Base-by-base conservation (phyloP, 768 basidiomycete species). In the Austroboletus festivus region DNA sequence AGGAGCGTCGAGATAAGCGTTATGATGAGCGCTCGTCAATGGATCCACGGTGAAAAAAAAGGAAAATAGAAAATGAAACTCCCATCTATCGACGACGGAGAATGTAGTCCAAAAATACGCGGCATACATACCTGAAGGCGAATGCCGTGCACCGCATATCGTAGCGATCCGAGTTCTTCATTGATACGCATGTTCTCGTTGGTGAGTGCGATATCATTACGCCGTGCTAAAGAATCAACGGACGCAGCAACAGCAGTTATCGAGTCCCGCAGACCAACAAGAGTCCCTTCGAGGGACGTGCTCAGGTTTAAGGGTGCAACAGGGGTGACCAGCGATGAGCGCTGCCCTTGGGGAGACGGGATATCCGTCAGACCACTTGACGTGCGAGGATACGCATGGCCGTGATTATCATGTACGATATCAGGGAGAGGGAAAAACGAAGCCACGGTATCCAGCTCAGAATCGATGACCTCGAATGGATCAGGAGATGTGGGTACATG, bases 121-220 rank as follows among this genome's bases (percentile, higher is more conserved):
- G 28, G 2, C 21, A 21, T 47, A 67, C 77, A 12, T 47, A 88
- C 83, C 79, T 90, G 89, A 75, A 91, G 85, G 46, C 89, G 74
- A 39, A 92, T 64, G 2, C 88, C 89, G 53, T 90, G 85, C 37
- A 90, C 72, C 43, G 75, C 80, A 20, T 78, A 84, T 43, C 84
- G 76, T 42, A 92, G 58, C 19, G 82, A 80, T 56, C 81, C 79
- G 26, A 88, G 73, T 61, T 92, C 89, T 55, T 92, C 89, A 38
- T 80, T 82, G 50, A 85, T 68, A 52, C 87, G 72, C 60, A 86
- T 73, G 39, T 79, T 78, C 64, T 92, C 89, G 54, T 87, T 85
- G 19, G 80, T 75, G 44, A 86, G 65, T 34, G 81, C 78, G 55
- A 89, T 79, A 40, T 87, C 85, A 44, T 75, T 80, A 20, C 82